A percentile compares a stretch with the other conserved stretches of the same genome.
Evolutionary conservation across 1,139 yeast species (phyloP).

Genomic region (Candida albicans): DNA sequence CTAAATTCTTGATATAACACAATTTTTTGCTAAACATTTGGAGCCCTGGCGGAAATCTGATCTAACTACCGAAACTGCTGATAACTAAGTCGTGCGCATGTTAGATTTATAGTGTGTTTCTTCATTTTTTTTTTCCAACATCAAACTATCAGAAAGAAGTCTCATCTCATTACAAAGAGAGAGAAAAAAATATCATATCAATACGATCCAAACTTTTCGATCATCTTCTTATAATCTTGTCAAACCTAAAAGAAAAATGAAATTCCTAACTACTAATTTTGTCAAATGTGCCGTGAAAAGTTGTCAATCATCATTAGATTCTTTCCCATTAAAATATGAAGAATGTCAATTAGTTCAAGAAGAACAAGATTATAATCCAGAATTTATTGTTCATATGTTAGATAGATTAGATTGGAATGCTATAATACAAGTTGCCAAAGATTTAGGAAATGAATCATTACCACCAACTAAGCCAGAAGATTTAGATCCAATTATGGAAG

Average conservation of each 20-base stretch:
- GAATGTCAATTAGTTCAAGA: constrained; percentile 75
- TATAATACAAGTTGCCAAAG: constrained; percentile 69
- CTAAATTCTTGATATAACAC: no score
- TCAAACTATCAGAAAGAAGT: no score
- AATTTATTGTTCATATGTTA: constrained; percentile 72
- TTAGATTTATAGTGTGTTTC: no score
- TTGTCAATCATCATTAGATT: constrained; percentile 71
- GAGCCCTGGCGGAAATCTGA: no score
- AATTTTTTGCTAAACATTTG: no score
- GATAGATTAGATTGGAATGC: constrained; percentile 91
- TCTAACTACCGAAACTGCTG: no score
- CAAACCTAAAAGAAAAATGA: constrained; percentile 48
- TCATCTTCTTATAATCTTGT: no score
- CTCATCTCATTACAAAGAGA: no score
- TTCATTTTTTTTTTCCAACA: no score
- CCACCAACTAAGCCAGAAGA: constrained; percentile 68
- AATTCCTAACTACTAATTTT: constrained; percentile 90
- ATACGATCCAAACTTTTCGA: no score
- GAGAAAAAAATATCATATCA: no score
- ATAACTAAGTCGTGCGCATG: no score
- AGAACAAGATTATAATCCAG: constrained; percentile 82
- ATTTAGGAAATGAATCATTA: constrained; percentile 66
- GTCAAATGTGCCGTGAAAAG: constrained; percentile 88
- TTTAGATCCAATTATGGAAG: constrained; percentile 54
- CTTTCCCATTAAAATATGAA: constrained; percentile 77